Evolutionary conservation across 495 filamentous ascomycete species (phyloP).

Genomic region (Astrothelium subdiscretum): DNA sequence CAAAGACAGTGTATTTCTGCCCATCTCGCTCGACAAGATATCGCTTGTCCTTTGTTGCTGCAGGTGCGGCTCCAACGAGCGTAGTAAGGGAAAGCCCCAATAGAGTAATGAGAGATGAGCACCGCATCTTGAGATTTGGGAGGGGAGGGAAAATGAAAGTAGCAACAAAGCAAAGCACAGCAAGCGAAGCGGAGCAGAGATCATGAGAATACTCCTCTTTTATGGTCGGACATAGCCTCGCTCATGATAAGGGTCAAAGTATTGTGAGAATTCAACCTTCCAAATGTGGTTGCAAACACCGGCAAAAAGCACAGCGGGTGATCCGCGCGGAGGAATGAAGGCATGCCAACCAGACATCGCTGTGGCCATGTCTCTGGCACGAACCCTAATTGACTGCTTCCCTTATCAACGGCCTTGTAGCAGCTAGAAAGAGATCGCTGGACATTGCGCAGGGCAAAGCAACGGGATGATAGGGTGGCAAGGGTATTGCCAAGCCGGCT

Average conservation of each 20-base stretch:
- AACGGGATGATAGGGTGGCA: background rate
- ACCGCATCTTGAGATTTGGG: background rate
- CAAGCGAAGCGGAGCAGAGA: no score
- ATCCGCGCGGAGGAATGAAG: background rate
- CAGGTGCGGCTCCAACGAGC: background rate
- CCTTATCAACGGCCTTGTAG: background rate
- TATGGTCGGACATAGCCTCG: background rate
- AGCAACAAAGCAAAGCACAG: background rate
- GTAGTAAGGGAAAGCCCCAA: background rate
- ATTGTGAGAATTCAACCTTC: background rate
- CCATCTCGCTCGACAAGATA: background rate
- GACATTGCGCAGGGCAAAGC: background rate
- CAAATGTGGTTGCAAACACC: background rate
- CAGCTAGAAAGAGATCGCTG: background rate
- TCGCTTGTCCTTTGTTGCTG: background rate
- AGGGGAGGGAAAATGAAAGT: background rate
- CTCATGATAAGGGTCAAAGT: background rate
- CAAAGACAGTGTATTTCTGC: background rate
- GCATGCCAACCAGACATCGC: background rate
- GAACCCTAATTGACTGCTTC: background rate
- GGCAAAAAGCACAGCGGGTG: background rate
- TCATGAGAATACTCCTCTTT: background rate
- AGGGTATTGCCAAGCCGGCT: background rate
- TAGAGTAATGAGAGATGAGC: background rate
- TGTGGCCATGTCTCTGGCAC: background rate